These are phyloP conservation scores for Pilaira anomala DNA, from an alignment of 192 early-diverging fungal genomes.

Conservation along the genomic window DNA sequence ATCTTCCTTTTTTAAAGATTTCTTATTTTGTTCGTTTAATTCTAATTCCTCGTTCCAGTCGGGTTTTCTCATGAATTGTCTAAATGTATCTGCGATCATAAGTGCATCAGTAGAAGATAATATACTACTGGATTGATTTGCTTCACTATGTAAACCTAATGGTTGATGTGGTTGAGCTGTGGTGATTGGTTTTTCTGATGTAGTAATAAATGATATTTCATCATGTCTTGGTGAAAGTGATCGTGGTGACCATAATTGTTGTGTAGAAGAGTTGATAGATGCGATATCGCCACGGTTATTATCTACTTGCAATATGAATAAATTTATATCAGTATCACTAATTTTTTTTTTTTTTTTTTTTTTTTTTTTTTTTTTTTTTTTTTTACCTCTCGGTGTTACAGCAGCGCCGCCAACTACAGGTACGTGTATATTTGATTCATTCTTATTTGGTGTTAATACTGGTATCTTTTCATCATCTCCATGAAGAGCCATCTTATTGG, in stretches of 20 bases:
- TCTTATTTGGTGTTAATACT: not conserved
- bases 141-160: not conserved
- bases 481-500: too few species aligned
- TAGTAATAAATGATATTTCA: slow-evolving; percentile 1
- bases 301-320: too few species aligned
- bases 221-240: not conserved
- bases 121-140: slow-evolving; percentile 22
- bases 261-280: slow-evolving; percentile 18
- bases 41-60: slow-evolving; percentile 31
- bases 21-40: not conserved
- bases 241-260: not conserved
- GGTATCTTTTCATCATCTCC: slow-evolving; percentile 1
- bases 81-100: slow-evolving; percentile 39
- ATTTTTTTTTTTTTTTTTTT: not conserved
- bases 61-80: slow-evolving; percentile 38
- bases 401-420: not conserved
- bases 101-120: slow-evolving; percentile 37
- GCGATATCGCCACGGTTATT: not conserved
- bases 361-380: too few species aligned
- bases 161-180: not conserved
- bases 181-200: not conserved
- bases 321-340: not conserved
- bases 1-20: too few species aligned
- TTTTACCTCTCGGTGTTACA: not conserved
- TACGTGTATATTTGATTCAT: not conserved